Evolutionary conservation across 768 basidiomycete species (phyloP), one percentile per base, ranked within the genome.

Genomic region (Sistotremastrum suecicum): DNA sequence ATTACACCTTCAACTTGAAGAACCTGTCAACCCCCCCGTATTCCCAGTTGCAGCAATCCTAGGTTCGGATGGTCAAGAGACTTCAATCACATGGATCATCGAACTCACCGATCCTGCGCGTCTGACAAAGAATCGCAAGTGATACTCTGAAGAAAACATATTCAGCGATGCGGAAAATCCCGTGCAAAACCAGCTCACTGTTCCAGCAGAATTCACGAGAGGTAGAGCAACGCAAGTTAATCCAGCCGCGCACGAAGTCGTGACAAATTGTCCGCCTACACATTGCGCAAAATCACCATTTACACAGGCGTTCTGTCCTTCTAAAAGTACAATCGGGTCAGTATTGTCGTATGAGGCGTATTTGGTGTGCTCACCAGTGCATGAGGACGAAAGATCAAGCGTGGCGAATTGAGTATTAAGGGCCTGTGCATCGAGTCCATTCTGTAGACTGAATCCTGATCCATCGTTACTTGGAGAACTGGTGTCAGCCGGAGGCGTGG

Each of bases 261-360:
- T 43, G 41, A 62, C 56, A 43, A 64, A 68, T 43, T 56, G 51
- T 44, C 73, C 74, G 32, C 57, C 60, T 10, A 72, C 73, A 53
- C 79, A 80, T 49, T 74, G 75, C 1, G 77, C 76, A 47, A 80
- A 72, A 34, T 66, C 50, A 35, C 58, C 55, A 49, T 63, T 57
- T 7, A 76, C 57, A 52, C 78, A 81, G 5, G 75, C 74, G 36
- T 67, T 53, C 41, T 70, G 59, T 10, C 67, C 68, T 40, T 50
- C 61, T 5, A 51, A 56, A 36, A 43, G 32, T 34, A 44, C 32
- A 11, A 12, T 49, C 20, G 42, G 62, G 63, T 47, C 69, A 66
- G 8, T 67, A 53, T 7, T 62, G 55, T 47, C 41, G 61, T 48
- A 11, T 52, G 61, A 42, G 66, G 48, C 12, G 42, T 54, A 56